A percentile compares a stretch with the other conserved stretches of the same genome.
Evolutionary conservation across 1,284 basidiomycete genomes (phyloP).

Genomic region (Anthracocystis walkeri): DNA sequence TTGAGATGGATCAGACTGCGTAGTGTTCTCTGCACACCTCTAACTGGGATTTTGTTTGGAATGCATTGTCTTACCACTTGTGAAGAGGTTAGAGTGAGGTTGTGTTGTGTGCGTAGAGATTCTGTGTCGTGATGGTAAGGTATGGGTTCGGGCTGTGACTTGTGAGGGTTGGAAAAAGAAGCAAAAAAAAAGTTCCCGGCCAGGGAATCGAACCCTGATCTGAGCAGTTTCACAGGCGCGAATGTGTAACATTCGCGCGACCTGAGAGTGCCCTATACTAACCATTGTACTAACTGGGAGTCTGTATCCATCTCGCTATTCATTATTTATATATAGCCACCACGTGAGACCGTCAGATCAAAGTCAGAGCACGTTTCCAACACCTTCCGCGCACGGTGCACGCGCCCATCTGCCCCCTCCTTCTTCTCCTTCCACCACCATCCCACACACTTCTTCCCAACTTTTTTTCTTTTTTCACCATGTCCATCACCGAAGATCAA

Average conservation of each 20-base stretch:
- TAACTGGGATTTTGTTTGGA: background rate
- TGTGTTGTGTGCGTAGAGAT: too few relatives aligned
- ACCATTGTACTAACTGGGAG: slow-evolving; percentile 50
- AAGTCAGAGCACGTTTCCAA: too few relatives aligned
- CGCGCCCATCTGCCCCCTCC: background rate
- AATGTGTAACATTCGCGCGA: background rate
- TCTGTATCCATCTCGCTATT: background rate
- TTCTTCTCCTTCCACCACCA: background rate
- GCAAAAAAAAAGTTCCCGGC: slow-evolving; percentile 38
- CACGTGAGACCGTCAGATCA: too few relatives aligned
- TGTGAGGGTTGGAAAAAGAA: background rate
- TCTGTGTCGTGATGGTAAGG: too few relatives aligned
- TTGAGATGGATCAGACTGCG: slow-evolving; percentile 40
- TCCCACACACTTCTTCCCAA: background rate
- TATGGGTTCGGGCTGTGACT: too few relatives aligned
- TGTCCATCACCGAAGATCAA: slow-evolving; percentile 23
- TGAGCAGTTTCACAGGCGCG: slow-evolving; percentile 12
- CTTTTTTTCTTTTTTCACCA: background rate
- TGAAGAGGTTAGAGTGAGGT: too few relatives aligned
- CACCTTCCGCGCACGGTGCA: background rate
- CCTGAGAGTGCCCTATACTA: slow-evolving; percentile 49
- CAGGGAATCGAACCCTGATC: slow-evolving; percentile 59
- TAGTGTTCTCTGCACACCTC: background rate
- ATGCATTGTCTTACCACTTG: background rate
- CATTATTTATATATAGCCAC: background rate